phyloP scores from a whole-genome alignment of 768 basidiomycete genomes.

The Artomyces pyxidatus region DNA sequence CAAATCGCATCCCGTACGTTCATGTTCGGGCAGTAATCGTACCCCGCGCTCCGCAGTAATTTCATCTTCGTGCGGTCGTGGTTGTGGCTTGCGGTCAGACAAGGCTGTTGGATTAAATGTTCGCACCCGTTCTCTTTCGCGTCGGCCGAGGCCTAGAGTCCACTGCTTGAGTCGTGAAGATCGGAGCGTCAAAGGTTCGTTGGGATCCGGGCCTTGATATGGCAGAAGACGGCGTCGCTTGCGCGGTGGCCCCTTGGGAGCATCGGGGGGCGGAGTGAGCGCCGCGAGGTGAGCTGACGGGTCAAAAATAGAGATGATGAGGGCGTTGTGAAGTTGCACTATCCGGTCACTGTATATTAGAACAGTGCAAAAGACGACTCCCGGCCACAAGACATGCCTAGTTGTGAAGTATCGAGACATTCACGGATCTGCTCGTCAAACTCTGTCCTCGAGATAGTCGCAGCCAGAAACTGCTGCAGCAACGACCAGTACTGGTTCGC shows the following conservation, averaged over 20 bases:
- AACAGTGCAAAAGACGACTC: too few species aligned
- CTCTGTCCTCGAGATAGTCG: constrained; percentile 60
- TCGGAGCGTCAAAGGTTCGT: constrained; percentile 46
- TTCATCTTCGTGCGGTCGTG: constrained; percentile 51
- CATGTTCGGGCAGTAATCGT: constrained; percentile 52
- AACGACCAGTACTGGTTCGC: constrained; percentile 53
- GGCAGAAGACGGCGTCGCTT: constrained; percentile 63
- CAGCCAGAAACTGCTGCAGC: constrained; percentile 61
- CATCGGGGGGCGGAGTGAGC: constrained; percentile 54
- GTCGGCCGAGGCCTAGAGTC: constrained; percentile 62
- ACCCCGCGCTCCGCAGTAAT: constrained; percentile 66
- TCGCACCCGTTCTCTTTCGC: constrained; percentile 67
- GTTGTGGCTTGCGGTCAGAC: constrained; percentile 30
- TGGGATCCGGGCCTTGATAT: constrained; percentile 56
- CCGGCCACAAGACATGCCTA: constrained; percentile 34
- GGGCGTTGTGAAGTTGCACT: constrained; percentile 79
- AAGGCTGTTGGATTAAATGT: constrained; percentile 35
- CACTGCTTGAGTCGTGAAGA: constrained; percentile 66
- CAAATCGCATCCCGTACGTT: constrained; percentile 36
- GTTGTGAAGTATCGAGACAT: constrained; percentile 49
- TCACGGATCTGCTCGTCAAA: constrained; percentile 67
- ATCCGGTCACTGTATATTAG: too few species aligned
- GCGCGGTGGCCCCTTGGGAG: constrained; percentile 55
- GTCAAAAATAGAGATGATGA: constrained; percentile 78
- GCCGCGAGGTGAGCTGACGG: constrained; percentile 65